Conservation (phyloP, 495 filamentous ascomycete species). For the Penicilliopsis zonata region DNA sequence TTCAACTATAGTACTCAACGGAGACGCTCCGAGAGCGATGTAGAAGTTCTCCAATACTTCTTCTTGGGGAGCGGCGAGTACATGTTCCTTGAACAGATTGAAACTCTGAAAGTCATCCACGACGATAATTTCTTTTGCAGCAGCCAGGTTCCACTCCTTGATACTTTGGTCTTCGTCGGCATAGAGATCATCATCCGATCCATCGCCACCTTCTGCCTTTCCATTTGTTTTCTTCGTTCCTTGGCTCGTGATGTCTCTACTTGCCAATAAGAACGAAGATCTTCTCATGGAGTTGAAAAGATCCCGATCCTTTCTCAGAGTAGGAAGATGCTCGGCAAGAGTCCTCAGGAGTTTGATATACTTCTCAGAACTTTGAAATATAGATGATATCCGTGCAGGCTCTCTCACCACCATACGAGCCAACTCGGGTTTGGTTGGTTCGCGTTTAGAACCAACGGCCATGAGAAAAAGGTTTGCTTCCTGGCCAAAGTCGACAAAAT, state of each 20-base stretch:
- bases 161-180: conserved; percentile 61
- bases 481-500: conserved; percentile 87
- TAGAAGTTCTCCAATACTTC: conserved; percentile 81
- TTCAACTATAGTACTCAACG: conserved; percentile 33
- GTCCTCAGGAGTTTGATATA: conserved; percentile 72
- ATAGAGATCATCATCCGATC: conserved; percentile 34
- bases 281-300: conserved; percentile 64
- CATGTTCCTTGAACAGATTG: conserved; percentile 64
- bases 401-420: conserved; percentile 65
- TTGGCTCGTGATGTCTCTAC: conserved; percentile 51
- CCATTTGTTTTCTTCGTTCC: conserved; percentile 7
- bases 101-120: conserved; percentile 81
- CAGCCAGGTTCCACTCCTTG: conserved; percentile 62
- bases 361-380: conserved; percentile 67
- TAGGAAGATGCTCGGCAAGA: conserved; percentile 55
- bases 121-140: conserved; percentile 60
- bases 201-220: conserved; percentile 10
- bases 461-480: conserved; percentile 82
- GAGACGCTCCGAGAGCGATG: conserved; percentile 32
- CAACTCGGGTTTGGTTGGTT: conserved; percentile 78
- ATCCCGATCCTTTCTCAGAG: conserved; percentile 64
- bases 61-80: conserved; percentile 80
- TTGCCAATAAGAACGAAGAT: conserved; percentile 70
- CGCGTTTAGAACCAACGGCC: conserved; percentile 75
- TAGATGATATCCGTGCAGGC: conserved; percentile 64